Evolutionary conservation across 805 yeast species (phyloP).

Genomic region (Zygosaccharomyces kombuchaensis): DNA sequence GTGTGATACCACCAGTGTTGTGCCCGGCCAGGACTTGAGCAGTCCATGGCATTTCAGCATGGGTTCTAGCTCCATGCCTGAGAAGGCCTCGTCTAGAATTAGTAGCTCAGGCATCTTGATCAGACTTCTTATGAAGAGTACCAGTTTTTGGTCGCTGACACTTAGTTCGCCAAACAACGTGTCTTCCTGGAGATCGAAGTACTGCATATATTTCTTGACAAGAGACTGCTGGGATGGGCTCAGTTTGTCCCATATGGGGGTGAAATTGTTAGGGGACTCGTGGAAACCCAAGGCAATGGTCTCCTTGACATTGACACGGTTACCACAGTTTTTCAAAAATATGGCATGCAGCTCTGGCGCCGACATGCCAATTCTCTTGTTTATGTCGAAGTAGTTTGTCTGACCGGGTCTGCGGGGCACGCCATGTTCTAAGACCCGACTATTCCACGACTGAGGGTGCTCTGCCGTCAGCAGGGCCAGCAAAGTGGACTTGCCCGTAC

Average conservation of each 20-base stretch:
- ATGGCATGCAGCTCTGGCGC: constrained; percentile 91
- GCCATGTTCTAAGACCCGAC: constrained; percentile 60
- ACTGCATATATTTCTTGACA: constrained; percentile 41
- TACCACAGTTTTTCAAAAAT: constrained; percentile 49
- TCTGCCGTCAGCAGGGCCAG: constrained; percentile 84
- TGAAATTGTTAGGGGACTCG: constrained; percentile 44
- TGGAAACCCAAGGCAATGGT: constrained; percentile 69
- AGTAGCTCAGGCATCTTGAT: constrained; percentile 73
- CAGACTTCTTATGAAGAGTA: constrained; percentile 70
- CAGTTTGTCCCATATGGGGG: constrained; percentile 43
- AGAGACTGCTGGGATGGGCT: constrained; percentile 39
- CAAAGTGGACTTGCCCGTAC: constrained; percentile 89
- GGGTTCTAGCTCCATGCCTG: constrained; percentile 74
- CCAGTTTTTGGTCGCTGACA: constrained; percentile 73
- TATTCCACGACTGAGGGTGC: constrained; percentile 95
- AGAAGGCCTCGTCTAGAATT: constrained; percentile 87
- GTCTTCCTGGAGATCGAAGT: constrained; percentile 43
- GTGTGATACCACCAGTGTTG: constrained; percentile 80
- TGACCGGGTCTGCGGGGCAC: constrained; percentile 65
- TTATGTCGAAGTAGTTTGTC: constrained; percentile 72
- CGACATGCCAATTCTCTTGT: constrained; percentile 73
- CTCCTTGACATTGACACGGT: constrained; percentile 46
- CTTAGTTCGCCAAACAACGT: constrained; percentile 49
- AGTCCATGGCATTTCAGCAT: constrained; percentile 52
- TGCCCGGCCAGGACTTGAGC: constrained; percentile 54